phyloP scores from a whole-genome alignment of 306 rosid species.

The Fragaria vesca region DNA sequence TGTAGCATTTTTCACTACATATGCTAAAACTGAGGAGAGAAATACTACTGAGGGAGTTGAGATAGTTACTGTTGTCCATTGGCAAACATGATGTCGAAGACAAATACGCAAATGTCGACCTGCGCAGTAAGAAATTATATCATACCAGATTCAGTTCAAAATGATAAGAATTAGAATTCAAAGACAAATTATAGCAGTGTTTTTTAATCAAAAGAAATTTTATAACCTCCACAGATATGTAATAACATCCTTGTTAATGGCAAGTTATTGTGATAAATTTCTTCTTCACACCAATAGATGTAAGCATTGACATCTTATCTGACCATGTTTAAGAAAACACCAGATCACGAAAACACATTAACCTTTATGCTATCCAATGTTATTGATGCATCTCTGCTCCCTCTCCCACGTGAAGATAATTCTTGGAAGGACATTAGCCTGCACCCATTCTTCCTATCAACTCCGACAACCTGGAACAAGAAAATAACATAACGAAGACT shows the following conservation, averaged over 20 bases:
- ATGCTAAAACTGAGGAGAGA: background rate
- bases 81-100: conserved; percentile 83
- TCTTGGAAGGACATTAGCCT: conserved; percentile 86
- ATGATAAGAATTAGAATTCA: background rate
- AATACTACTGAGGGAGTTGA: conserved; percentile 10
- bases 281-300: background rate
- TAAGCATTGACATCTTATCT: background rate
- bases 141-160: conserved; percentile 23
- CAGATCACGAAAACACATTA: background rate
- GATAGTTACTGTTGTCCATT: conserved; percentile 78
- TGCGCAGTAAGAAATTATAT: conserved; percentile 42
- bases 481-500: conserved; percentile 23
- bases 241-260: background rate
- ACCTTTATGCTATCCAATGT: conserved; percentile 77
- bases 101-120: conserved; percentile 86
- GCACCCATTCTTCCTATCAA: conserved; percentile 71
- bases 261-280: background rate
- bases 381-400: conserved; percentile 60
- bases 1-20: background rate
- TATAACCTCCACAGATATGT: background rate
- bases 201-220: background rate
- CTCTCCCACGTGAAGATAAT: conserved; percentile 84
- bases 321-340: background rate
- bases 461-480: conserved; percentile 74
- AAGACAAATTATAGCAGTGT: background rate